Conservation (phyloP, 2,329 filamentous ascomycete species). For the Aspergillus fijiensis region DNA sequence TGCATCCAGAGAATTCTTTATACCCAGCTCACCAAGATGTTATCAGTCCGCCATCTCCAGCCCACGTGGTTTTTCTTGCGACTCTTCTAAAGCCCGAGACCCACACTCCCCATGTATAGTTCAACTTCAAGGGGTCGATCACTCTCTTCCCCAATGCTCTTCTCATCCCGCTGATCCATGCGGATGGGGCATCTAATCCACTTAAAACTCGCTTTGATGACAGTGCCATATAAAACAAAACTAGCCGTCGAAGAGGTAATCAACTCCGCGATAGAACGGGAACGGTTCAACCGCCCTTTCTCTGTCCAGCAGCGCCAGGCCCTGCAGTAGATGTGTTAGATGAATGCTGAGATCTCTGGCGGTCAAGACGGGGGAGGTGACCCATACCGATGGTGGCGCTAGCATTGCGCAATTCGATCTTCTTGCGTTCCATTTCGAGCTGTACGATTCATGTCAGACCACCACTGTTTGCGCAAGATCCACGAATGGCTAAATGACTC, state of each 20-base stretch:
- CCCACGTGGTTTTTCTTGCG: background rate
- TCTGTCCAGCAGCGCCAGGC: constrained; percentile 28
- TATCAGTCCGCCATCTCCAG: background rate
- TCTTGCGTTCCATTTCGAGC: constrained; percentile 51
- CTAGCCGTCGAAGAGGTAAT: background rate
- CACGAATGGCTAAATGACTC: constrained; percentile 26
- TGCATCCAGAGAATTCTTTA: background rate
- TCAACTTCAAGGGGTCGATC: background rate
- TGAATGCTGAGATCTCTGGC: background rate
- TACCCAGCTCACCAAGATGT: background rate
- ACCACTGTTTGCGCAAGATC: background rate
- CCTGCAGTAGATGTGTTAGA: constrained; percentile 5
- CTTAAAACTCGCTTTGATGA: background rate
- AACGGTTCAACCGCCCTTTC: constrained; percentile 32
- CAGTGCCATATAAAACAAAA: background rate
- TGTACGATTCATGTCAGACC: constrained; percentile 15
- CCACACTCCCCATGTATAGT: background rate
- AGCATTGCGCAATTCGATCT: constrained; percentile 46
- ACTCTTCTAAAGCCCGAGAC: background rate
- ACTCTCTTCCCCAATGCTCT: background rate
- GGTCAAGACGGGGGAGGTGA: background rate
- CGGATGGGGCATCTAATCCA: background rate
- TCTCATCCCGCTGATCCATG: background rate
- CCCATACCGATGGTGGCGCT: constrained; percentile 39
- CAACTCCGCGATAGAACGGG: background rate